phyloP scores from a whole-genome alignment of 2,329 filamentous ascomycete genomes.

The Alternaria tenuissima region DNA sequence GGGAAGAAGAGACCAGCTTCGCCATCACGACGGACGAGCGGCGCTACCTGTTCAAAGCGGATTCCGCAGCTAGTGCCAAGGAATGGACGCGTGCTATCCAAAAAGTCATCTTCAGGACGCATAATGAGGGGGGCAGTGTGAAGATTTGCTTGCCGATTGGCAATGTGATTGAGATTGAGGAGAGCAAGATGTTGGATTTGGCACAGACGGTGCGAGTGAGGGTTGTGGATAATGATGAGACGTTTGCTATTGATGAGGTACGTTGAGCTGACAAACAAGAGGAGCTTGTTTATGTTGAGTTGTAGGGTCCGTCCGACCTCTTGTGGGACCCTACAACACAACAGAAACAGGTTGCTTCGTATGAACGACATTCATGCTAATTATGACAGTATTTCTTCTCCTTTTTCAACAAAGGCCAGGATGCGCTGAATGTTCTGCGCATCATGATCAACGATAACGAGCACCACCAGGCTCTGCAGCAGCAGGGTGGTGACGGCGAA shows the following conservation, averaged over 20 bases:
- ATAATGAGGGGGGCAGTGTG: conserved; percentile 96
- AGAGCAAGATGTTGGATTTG: conserved; percentile 88
- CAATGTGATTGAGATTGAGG: conserved; percentile 91
- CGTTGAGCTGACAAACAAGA: background rate
- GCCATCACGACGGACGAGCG: conserved; percentile 82
- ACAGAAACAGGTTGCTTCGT: background rate
- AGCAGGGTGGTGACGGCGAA: conserved; percentile 16
- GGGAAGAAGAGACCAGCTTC: conserved; percentile 78
- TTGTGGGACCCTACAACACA: no score
- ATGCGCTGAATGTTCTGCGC: conserved; percentile 81
- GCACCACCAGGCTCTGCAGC: conserved; percentile 38
- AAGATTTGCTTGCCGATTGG: conserved; percentile 91
- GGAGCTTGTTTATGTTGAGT: no score
- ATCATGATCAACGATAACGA: conserved; percentile 73
- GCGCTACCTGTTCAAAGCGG: conserved; percentile 87
- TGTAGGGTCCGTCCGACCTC: no score
- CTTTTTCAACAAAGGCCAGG: conserved; percentile 86
- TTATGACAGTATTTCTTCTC: conserved; percentile 85
- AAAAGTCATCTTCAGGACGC: conserved; percentile 92
- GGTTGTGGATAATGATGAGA: conserved; percentile 92
- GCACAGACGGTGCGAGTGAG: conserved; percentile 93
- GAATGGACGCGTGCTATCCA: conserved; percentile 97
- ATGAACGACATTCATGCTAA: conserved; percentile 15
- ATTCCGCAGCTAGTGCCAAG: conserved; percentile 85
- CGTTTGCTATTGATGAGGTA: conserved; percentile 93